Evolutionary conservation across 2,329 filamentous ascomycete species (phyloP).

Genomic region (Alternaria sp.): DNA sequence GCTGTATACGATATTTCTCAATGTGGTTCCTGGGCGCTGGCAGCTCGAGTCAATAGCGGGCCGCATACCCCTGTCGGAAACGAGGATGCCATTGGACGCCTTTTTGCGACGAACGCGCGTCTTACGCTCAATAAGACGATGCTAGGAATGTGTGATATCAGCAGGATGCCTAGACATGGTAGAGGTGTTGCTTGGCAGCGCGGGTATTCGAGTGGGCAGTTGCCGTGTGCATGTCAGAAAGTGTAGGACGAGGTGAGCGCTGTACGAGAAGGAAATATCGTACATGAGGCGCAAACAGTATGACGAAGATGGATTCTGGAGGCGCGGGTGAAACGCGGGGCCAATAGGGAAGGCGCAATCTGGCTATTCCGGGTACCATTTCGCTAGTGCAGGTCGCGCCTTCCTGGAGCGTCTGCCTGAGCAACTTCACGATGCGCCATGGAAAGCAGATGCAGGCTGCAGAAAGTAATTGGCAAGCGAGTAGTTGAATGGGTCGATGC

Average conservation of each 20-base stretch:
- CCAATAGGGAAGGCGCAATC: constrained; percentile 19
- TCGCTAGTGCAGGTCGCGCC: constrained; percentile 9
- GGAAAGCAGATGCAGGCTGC: constrained; percentile 1
- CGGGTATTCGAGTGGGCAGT: background rate
- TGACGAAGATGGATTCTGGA: constrained; percentile 5
- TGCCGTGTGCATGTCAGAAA: background rate
- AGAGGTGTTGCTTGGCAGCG: background rate
- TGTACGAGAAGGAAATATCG: background rate
- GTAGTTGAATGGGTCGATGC: background rate
- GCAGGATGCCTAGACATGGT: background rate
- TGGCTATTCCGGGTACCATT: constrained; percentile 12
- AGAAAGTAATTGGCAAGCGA: background rate
- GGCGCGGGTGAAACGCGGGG: constrained; percentile 21
- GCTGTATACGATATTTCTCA: background rate
- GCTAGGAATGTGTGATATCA: constrained; percentile 10
- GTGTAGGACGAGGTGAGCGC: background rate
- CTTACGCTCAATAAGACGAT: constrained; percentile 9
- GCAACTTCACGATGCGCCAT: constrained; percentile 1
- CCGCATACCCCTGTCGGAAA: constrained; percentile 17
- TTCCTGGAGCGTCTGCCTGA: constrained; percentile 1
- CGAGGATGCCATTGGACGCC: constrained; percentile 13
- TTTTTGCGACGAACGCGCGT: constrained; percentile 25
- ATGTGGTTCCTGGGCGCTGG: constrained; percentile 7
- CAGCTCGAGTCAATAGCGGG: constrained; percentile 15
- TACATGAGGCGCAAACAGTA: background rate